Evolutionary conservation across 2,329 filamentous ascomycete species (phyloP), one percentile per base, ranked within the genome.

Genomic region (Arthrobotrys musiformis): DNA sequence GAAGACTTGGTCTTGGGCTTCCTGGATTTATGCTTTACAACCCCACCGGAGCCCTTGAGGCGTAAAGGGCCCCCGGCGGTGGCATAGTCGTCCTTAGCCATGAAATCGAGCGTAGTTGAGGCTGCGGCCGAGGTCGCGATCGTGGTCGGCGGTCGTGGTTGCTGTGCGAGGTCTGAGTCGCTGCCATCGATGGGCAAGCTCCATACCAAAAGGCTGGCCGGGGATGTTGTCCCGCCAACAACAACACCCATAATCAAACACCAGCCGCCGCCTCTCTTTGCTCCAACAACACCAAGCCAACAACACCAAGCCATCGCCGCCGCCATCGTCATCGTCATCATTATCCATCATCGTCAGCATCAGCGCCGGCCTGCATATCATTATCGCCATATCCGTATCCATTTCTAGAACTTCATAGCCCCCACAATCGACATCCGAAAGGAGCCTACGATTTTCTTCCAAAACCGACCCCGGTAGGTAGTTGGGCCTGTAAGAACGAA

Each of bases 31-130:
- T 46, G 26, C 28, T 76, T 76, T 15, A 58, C 37, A 22, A 76
- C 62, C 6, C 72, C 72, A 6, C 44, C 58, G 6, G 64, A 70
- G 24, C 72, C 64, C 33, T 76, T 76, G 13, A 76, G 56, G 7
- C 64, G 64, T 11, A 76, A 66, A 11, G 72, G 69, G 30, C 72
- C 72, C 7, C 72, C 58, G 13, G 62, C 48, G 13, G 64, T 62
- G 33, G 63, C 48, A 28, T 76, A 76, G 40, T 76, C 58, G 7
- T 75, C 70, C 24, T 62, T 67, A 40, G 33, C 63, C 70, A 75
- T 75, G 19, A n/a, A n/a, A 22, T 56, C 7, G 48, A 17, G 44
- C 48, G 37, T 13, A 11, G 48, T 30, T 17, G 35, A 3, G 24
- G 56, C 30, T 54, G 44, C n/a, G 7, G 19, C 11, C 22, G 24